These are phyloP conservation scores for Litchi chinensis DNA, from an alignment of 345 rosid genomes.

Conservation along the genomic window DNA sequence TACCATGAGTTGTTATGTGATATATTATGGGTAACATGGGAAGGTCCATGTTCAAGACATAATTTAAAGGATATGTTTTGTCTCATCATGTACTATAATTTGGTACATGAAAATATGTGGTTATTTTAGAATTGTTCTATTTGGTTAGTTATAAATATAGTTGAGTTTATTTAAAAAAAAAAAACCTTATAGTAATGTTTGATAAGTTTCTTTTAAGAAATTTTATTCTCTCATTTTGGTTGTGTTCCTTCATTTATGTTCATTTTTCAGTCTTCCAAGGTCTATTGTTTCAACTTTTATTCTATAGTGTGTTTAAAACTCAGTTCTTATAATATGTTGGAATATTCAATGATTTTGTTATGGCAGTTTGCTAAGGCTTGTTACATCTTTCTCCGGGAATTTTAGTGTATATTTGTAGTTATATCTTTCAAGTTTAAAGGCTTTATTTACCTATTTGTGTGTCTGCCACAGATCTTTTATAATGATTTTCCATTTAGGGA, in stretches of 20 bases:
- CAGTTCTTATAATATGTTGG: constrained; percentile 3
- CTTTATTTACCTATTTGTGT: not conserved
- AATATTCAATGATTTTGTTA: constrained; percentile 3
- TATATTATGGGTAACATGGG: too few relatives aligned
- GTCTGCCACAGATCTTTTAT: not conserved
- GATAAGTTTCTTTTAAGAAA: too few relatives aligned
- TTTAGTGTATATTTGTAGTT: not conserved
- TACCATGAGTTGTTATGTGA: too few relatives aligned
- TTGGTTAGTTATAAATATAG: too few relatives aligned
- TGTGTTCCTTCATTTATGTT: constrained; percentile 1
- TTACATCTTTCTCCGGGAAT: not conserved
- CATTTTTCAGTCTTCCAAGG: not conserved
- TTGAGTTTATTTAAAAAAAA: too few relatives aligned
- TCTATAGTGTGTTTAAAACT: constrained; percentile 5
- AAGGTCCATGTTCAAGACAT: too few relatives aligned
- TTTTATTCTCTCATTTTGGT: not conserved
- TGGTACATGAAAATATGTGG: too few relatives aligned
- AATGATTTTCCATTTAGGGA: too few relatives aligned
- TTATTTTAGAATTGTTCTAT: too few relatives aligned
- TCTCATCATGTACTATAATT: too few relatives aligned
- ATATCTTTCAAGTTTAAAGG: not conserved
- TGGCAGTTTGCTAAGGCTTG: constrained; percentile 3
- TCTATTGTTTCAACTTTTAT: constrained; percentile 10
- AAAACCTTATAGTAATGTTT: too few relatives aligned
- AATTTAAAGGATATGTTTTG: too few relatives aligned